These are phyloP conservation scores for Candida maesae DNA, from an alignment of 805 yeast genomes.

Conservation along the genomic window DNA sequence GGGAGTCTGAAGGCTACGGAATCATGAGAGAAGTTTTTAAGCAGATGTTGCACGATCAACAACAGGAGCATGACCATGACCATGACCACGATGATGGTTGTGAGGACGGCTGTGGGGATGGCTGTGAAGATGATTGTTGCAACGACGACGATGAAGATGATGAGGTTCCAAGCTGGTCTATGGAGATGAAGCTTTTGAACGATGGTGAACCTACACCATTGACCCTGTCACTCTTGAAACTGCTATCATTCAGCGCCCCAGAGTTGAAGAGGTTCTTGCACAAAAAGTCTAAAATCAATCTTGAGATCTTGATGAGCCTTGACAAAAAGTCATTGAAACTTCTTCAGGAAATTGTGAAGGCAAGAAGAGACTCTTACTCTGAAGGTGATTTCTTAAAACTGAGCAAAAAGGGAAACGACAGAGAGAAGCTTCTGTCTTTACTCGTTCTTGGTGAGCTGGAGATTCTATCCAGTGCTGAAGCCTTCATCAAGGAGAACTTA, in stretches of 20 bases:
- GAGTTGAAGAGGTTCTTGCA: slow-evolving; percentile 28
- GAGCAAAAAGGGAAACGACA: slow-evolving; percentile 13
- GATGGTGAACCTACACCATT: slow-evolving; percentile 43
- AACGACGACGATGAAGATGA: slow-evolving; percentile 20
- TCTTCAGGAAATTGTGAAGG: slow-evolving; percentile 14
- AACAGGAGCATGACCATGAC: slow-evolving; percentile 4
- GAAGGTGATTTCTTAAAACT: slow-evolving; percentile 11
- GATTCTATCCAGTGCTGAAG: slow-evolving; percentile 15
- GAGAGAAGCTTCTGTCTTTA: slow-evolving; percentile 18
- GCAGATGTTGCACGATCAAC: slow-evolving; percentile 15
- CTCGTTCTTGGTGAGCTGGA: slow-evolving; percentile 17
- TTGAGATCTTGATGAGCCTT: slow-evolving; percentile 17
- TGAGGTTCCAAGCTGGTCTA: slow-evolving; percentile 39
- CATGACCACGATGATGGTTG: slow-evolving; percentile 14
- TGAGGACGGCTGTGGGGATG: slow-evolving; percentile 20
- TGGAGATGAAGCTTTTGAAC: slow-evolving; percentile 35
- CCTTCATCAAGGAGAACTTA: slow-evolving; percentile 12
- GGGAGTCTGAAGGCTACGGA: slow-evolving; percentile 43
- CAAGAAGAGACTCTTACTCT: slow-evolving; percentile 18
- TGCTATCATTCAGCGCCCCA: slow-evolving; percentile 30
- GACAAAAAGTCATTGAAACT: slow-evolving; percentile 21
- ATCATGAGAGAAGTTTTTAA: slow-evolving; percentile 19
- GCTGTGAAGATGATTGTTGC: slow-evolving; percentile 15
- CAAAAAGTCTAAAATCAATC: slow-evolving; percentile 17
- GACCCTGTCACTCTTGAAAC: slow-evolving; percentile 39